These are phyloP conservation scores for Boletellus ananas DNA, from an alignment of 768 basidiomycete species.

Conservation along the genomic window DNA sequence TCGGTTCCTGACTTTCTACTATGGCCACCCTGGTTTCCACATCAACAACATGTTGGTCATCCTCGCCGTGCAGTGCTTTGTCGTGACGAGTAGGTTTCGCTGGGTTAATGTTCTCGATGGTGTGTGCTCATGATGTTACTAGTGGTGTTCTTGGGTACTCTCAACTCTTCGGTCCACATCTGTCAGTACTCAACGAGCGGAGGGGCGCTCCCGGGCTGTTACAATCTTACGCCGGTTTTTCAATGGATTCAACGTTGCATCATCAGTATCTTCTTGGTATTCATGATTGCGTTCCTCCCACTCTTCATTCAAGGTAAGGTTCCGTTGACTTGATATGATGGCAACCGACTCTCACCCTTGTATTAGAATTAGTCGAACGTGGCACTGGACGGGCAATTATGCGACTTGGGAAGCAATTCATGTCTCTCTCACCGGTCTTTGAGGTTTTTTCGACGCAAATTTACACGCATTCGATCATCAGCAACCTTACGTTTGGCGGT, in stretches of 20 bases:
- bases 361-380: constrained; percentile 86
- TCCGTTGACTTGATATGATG: constrained; percentile 5
- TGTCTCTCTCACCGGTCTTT: constrained; percentile 91
- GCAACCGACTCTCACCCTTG: constrained; percentile 8
- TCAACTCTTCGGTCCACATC: constrained; percentile 75
- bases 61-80: constrained; percentile 92
- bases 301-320: constrained; percentile 86
- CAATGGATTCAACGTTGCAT: constrained; percentile 96
- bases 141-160: constrained; percentile 95
- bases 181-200: constrained; percentile 76
- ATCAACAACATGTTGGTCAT: constrained; percentile 99
- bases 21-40: constrained; percentile 98
- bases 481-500: constrained; percentile 95
- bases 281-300: constrained; percentile 94
- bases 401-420: constrained; percentile 91
- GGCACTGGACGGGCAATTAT: constrained; percentile 89
- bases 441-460: constrained; percentile 99
- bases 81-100: constrained; percentile 71
- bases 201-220: constrained; percentile 83
- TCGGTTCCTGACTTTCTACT: constrained; percentile 99
- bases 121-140: constrained; percentile 16
- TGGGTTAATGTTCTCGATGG: not conserved
- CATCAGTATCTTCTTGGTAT: constrained; percentile 97
- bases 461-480: constrained; percentile 95
- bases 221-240: constrained; percentile 90